These are phyloP conservation scores for Fusarium temperatum DNA, from an alignment of 2,329 filamentous ascomycete species.

Conservation along the genomic window DNA sequence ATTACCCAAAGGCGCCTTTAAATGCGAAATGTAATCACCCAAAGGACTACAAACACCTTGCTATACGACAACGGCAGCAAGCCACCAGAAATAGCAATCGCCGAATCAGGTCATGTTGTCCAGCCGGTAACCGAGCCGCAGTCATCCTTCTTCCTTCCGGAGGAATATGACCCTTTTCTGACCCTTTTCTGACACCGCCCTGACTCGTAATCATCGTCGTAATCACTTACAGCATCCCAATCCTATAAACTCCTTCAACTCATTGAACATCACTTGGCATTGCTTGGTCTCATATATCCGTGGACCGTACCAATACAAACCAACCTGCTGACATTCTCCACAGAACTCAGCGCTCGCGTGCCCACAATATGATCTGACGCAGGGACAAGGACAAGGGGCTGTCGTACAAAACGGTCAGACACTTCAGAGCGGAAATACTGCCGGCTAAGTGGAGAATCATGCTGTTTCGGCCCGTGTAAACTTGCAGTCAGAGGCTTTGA, in stretches of 20 bases:
- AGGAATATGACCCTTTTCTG: neutral
- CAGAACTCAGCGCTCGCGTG: neutral
- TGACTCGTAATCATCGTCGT: neutral
- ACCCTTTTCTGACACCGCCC: neutral
- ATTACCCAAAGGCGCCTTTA: neutral
- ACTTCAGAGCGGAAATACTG: neutral
- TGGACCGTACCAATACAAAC: neutral
- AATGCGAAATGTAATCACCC: neutral
- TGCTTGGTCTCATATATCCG: neutral
- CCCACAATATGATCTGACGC: neutral
- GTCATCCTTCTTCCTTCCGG: neutral
- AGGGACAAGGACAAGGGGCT: neutral
- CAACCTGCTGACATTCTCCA: neutral
- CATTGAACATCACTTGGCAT: neutral
- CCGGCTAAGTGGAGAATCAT: neutral
- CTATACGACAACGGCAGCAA: neutral
- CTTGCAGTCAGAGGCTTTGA: neutral
- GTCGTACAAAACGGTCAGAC: neutral
- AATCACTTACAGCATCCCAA: neutral
- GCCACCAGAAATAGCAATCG: neutral
- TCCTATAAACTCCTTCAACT: neutral
- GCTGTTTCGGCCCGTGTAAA: neutral
- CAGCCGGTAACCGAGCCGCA: neutral
- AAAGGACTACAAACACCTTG: rapidly evolving
- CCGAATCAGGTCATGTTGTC: neutral